Evolutionary conservation across 129 eudicot genomes (phyloP).

Genomic region (Gnaphalium uliginosum): DNA sequence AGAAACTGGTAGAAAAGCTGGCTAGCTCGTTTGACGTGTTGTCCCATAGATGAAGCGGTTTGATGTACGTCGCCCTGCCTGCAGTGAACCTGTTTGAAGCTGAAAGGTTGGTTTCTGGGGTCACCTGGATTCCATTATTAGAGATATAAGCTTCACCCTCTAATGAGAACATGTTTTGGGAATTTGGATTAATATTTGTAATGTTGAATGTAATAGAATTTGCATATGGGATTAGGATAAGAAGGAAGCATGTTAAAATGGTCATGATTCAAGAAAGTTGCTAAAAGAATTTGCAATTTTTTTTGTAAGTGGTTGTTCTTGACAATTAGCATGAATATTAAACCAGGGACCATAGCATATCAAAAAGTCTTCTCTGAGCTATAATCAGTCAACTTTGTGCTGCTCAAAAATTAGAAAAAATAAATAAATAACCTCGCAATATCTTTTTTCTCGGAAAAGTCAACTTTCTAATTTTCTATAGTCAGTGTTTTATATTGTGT

Average conservation of each 20-base stretch:
- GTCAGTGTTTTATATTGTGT: no score
- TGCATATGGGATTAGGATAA: neutral
- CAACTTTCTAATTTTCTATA: no score
- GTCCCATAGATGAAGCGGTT: neutral
- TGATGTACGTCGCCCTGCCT: neutral
- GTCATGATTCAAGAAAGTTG: neutral
- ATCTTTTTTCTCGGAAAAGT: no score
- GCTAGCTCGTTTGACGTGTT: neutral
- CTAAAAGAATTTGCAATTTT: neutral
- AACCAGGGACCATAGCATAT: no score
- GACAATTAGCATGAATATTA: no score
- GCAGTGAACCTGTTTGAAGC: neutral
- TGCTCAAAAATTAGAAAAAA: no score
- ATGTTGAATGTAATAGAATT: neutral
- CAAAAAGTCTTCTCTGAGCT: no score
- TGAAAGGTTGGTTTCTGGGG: neutral
- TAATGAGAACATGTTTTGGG: neutral
- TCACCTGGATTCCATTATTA: neutral
- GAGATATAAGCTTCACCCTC: neutral
- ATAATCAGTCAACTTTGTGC: no score
- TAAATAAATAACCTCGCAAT: no score
- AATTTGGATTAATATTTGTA: neutral
- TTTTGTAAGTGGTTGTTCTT: no score
- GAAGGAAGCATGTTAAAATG: neutral
- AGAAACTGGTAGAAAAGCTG: neutral